phyloP scores from a whole-genome alignment of 495 filamentous ascomycete genomes.

The Choiromyces venosus region DNA sequence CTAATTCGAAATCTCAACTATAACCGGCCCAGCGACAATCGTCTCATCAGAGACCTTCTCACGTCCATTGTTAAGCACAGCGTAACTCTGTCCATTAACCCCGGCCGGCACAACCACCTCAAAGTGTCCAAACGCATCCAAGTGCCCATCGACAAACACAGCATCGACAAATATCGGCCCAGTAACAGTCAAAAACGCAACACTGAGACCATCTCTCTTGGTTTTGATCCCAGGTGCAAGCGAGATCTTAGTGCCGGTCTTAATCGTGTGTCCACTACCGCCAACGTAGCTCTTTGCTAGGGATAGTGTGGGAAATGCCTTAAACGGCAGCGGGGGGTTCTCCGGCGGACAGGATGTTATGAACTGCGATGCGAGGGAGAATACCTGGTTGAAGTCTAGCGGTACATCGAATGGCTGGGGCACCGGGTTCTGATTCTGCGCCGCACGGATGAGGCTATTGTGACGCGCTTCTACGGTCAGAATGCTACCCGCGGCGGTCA shows the following conservation, averaged over 20 bases:
- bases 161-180: constrained; percentile 42
- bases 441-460: constrained; percentile 54
- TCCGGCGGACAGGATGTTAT: constrained; percentile 53
- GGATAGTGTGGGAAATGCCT: constrained; percentile 52
- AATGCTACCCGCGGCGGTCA: constrained; percentile 60
- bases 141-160: constrained; percentile 18
- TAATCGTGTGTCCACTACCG: constrained; percentile 4
- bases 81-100: constrained; percentile 49
- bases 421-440: constrained; percentile 50
- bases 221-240: constrained; percentile 4
- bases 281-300: constrained; percentile 3
- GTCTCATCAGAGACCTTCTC: constrained; percentile 47
- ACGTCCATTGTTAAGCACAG: constrained; percentile 46
- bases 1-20: constrained; percentile 46
- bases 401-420: constrained; percentile 56
- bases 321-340: constrained; percentile 55
- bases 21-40: constrained; percentile 48
- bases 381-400: constrained; percentile 55
- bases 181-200: constrained; percentile 46
- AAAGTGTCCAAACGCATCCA: background rate
- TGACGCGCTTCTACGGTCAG: constrained; percentile 60
- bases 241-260: constrained; percentile 17
- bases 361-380: constrained; percentile 57
- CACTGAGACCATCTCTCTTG: constrained; percentile 30
- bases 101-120: constrained; percentile 44